Conservation (phyloP, 208 protist genomes). For the Leishmania lainsoni region DNA sequence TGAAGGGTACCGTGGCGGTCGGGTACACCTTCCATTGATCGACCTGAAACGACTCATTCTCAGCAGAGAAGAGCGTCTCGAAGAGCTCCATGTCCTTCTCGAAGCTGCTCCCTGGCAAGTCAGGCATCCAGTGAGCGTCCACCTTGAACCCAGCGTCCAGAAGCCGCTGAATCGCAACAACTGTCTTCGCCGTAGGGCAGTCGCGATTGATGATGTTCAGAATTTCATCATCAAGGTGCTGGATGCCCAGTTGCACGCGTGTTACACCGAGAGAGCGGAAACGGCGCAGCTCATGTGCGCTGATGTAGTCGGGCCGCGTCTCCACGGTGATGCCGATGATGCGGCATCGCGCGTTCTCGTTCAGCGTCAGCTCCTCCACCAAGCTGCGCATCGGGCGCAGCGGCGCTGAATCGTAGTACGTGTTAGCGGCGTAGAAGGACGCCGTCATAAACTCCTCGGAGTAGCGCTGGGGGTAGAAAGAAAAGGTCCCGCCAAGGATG, state of each 20-base stretch:
- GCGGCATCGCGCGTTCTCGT: constrained; percentile 94
- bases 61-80: constrained; percentile 70
- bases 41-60: constrained; percentile 95
- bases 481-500: constrained; percentile 99
- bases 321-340: constrained; percentile 99
- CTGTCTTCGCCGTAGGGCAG: constrained; percentile 95
- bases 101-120: constrained; percentile 97
- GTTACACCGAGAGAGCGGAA: constrained; percentile 94
- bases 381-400: constrained; percentile 66
- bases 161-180: constrained; percentile 91
- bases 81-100: constrained; percentile 96
- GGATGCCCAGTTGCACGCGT: constrained; percentile 99
- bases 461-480: constrained; percentile 97
- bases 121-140: constrained; percentile 99
- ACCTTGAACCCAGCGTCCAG: constrained; percentile 99
- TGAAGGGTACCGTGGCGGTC: constrained; percentile 98
- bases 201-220: constrained; percentile 95
- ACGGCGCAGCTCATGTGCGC: constrained; percentile 90
- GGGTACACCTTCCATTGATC: constrained; percentile 99
- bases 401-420: constrained; percentile 70
- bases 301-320: constrained; percentile 99
- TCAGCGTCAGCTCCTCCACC: constrained; percentile 85
- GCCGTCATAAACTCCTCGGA: constrained; percentile 88
- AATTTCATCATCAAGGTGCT: constrained; percentile 98
- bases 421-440: constrained; percentile 93